Base-by-base conservation (phyloP, 495 filamentous ascomycete genomes). In the Elasticomyces elasticus region DNA sequence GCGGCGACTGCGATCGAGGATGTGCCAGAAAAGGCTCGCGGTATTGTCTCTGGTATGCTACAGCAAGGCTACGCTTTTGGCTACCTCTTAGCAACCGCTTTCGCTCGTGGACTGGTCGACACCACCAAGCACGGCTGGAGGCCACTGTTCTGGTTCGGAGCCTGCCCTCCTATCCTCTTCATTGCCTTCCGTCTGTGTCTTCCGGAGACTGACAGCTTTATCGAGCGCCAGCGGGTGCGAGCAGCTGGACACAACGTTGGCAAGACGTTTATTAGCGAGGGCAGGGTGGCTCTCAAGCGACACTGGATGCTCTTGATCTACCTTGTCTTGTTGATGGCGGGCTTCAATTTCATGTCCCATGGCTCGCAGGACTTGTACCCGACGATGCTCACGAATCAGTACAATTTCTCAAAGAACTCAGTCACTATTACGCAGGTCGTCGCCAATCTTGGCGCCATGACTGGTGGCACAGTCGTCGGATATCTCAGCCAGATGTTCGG, bases 341-440 rank as follows among this genome's bases (percentile, higher is more conserved):
- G 87, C 0, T 91, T 94, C 75, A 94, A 92, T 67, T 92, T 91
- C 67, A 87, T 91, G 86, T 89, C 86, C 22, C 89, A 95, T 64
- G 89, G 89, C 55, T 89, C 85, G 4, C 89, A 95, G 67, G 89
- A 95, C 69, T 71, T 94, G 19, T 95, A 94, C 65, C 89, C 89
- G 0, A 90, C 86, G 12, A 81, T 95, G 80, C 67, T 95, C 12
- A 64, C 78, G 47, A 84, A 81, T 62, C 85, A 95, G 67, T 91
- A 83, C 70, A 71, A 72, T 50, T 92, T 94, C 70, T 75, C 71
- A 12, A 49, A 77, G 51, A 75, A 89, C 63, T 77, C 77, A 26
- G 83, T 94, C 5, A 92, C 88, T 0, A 78, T 91, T 5, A 89
- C 85, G 12, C 87, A 92, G 62, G 52, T 94, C 9, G 82, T 92